Evolutionary conservation across 495 filamentous ascomycete species (phyloP), one percentile per base, ranked within the genome.

Genomic region (Talaromyces wortmannii): DNA sequence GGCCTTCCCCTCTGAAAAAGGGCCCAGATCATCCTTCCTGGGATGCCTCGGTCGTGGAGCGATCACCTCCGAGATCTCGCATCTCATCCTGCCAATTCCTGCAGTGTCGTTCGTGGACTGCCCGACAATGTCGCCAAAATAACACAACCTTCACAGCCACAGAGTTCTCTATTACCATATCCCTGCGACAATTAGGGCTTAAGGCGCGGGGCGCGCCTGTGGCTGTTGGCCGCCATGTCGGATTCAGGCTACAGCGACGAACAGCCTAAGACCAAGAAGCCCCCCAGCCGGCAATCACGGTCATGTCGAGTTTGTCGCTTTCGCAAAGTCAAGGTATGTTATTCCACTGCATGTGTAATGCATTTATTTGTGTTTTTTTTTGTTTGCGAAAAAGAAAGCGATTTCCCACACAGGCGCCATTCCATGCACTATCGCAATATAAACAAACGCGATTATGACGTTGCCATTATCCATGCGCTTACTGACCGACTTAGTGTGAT

Each of bases 241-340:
- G 42, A 53, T 30, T 42, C 40, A 6, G 52, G 40, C 52, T 42
- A 42, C 33, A 42, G 52, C 12, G 53, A 55, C 31, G 53, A 33
- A 44, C 43, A 55, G 36, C 32, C 56, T 6, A 57, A 57, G 60
- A 66, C 60, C 55, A 56, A 59, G 53, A 23, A 54, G 13, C 55
- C 59, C 45, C 48, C 61, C 6, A 69, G 56, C 45, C 69, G 73
- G 45, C 73, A 75, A 60, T 71, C 67, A 47, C 70, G 70, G 18
- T 75, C 73, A 58, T 76, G 73, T 55, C 73, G 68, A 55, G 72
- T 76, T 55, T 76, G 73, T 49, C 67, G 73, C 48, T 53, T 64
- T 58, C 71, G 73, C 51, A 76, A 76, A 61, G 73, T 76, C 62
- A 75, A 74, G 69, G 73, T 76, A 55, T 32, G 70, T 51, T 32